Percentiles rank a stretch among this genome's conserved stretches.
These are phyloP conservation scores for Taphrina wiesneri DNA, from an alignment of 1,139 yeast species.

Conservation along the genomic window DNA sequence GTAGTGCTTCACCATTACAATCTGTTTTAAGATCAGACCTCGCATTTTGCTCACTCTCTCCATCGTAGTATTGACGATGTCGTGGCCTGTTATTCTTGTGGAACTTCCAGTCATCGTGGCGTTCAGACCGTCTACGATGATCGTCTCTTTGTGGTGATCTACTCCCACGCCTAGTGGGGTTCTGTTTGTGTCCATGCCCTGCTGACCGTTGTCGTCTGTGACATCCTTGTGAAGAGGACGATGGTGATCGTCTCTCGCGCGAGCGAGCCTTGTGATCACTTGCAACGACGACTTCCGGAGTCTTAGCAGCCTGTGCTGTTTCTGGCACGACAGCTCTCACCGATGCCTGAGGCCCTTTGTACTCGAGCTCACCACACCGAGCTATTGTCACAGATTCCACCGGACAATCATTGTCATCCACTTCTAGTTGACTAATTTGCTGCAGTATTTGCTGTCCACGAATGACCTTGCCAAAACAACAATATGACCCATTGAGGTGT, in stretches of 20 bases:
- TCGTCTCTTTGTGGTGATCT: background rate
- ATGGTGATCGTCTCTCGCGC: background rate
- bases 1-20: background rate
- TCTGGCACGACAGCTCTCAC: background rate
- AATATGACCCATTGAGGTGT: slow-evolving; percentile 55
- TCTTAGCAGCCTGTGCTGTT: background rate
- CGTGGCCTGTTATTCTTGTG: background rate
- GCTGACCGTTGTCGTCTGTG: background rate
- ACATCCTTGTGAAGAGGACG: background rate
- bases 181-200: background rate
- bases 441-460: slow-evolving; percentile 70
- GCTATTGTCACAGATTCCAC: slow-evolving; percentile 41
- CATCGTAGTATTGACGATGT: background rate
- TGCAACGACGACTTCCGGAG: background rate
- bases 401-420: slow-evolving; percentile 51
- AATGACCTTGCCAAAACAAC: slow-evolving; percentile 65
- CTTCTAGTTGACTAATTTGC: slow-evolving; percentile 55
- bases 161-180: background rate
- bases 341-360: slow-evolving; percentile 35
- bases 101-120: background rate
- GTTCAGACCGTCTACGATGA: background rate
- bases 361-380: slow-evolving; percentile 58
- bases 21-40: background rate
- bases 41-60: background rate
- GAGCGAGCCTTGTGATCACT: background rate